phyloP scores from a whole-genome alignment of 1,139 yeast species.

The Suhomyces ambrosiae region DNA sequence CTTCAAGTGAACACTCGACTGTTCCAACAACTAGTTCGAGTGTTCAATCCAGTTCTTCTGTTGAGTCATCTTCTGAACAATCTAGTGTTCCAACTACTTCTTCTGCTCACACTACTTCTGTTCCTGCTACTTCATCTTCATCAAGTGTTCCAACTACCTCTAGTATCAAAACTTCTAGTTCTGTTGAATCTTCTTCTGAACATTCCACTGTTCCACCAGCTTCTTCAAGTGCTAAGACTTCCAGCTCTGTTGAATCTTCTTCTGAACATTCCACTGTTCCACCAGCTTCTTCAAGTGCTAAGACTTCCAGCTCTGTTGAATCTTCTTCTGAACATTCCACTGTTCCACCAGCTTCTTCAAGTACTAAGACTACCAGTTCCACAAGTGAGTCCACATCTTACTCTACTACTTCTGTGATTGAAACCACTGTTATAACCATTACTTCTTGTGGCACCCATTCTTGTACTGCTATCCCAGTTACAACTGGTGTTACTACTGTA shows the following conservation, averaged over 20 bases:
- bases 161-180: background rate
- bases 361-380: background rate
- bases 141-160: constrained; percentile 3
- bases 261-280: constrained; percentile 18
- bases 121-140: background rate
- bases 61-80: background rate
- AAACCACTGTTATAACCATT: constrained; percentile 25
- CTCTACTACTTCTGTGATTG: constrained; percentile 13
- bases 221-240: background rate
- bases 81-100: background rate
- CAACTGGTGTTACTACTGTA: constrained; percentile 33
- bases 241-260: constrained; percentile 5
- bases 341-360: constrained; percentile 2
- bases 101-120: background rate
- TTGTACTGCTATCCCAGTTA: constrained; percentile 22
- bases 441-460: constrained; percentile 21
- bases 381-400: constrained; percentile 6
- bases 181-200: background rate
- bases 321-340: background rate
- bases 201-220: constrained; percentile 1
- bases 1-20: constrained; percentile 7
- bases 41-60: constrained; percentile 3
- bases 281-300: background rate
- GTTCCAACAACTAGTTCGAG: constrained; percentile 6
- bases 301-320: background rate